Evolutionary conservation across 305 asterid genomes (phyloP), one percentile per base, ranked within the genome.

Genomic region (Ajuga reptans): DNA sequence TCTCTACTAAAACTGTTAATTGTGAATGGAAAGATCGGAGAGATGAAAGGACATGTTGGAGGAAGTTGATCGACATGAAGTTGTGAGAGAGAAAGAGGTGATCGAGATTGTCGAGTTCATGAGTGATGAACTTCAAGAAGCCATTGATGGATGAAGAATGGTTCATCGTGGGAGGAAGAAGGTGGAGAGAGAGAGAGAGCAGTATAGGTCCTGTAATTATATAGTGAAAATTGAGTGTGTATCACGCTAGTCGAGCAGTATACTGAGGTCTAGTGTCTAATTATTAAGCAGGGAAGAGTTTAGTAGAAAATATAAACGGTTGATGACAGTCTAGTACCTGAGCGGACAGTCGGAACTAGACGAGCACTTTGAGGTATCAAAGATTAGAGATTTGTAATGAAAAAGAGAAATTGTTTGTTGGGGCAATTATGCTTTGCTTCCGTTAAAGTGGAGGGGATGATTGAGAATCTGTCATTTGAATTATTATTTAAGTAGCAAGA

Each of bases 1-100:
- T 87, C 54, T 83, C 92, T 3, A 85, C 84, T 42, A 91, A 68
- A 37, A 79, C n/a, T 15, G 85, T 87, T 39, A 89, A 21, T 8
- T 87, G 87, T 8, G 91, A 81, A 31, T 87, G 98, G 55, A 84
- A 85, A 2, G 94, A 87, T 52, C 91, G 78, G 34, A 91, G 84
- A 0, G 87, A 66, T 1, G 98, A 86, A 54, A 91, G 84, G 56
- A 81, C 93, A 24, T 82, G 84, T 46, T 84, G 89, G 11, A 91
- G 90, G 64, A 89, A 89, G 15, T 79, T 72, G 39, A 81, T 47
- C 0, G 97, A 87, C 91, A 89, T 83, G 84, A 87, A 89, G 53
- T 81, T 80, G 6, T 91, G 84, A 6, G 91, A 66, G 18, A 85
- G 74, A 64, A 89, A 83, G 62, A 83, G 69, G 45, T 67, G 84